Evolutionary conservation across 805 yeast species (phyloP).

Genomic region (Zygosaccharomyces rouxii): DNA sequence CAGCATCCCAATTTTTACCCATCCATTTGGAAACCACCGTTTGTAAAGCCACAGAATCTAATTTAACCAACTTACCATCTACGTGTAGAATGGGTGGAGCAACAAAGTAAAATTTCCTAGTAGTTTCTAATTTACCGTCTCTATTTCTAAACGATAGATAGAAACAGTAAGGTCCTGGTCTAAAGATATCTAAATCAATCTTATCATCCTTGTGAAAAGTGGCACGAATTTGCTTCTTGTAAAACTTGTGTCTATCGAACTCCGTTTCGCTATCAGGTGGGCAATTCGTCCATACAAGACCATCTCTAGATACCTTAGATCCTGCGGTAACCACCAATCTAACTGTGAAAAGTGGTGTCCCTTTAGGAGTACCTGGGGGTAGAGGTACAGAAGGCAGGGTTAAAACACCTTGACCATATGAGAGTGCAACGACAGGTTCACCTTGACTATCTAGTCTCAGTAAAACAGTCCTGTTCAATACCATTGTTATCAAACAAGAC

Average conservation of each 20-base stretch:
- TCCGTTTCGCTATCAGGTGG: slow-evolving; percentile 43
- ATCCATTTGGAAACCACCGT: slow-evolving; percentile 90
- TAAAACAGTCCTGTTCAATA: slow-evolving; percentile 29
- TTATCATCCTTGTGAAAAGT: slow-evolving; percentile 60
- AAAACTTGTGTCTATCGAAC: slow-evolving; percentile 57
- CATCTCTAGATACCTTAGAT: slow-evolving; percentile 64
- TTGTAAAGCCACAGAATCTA: slow-evolving; percentile 77
- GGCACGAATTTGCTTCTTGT: slow-evolving; percentile 46
- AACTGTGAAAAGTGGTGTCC: slow-evolving; percentile 46
- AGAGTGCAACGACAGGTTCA: slow-evolving; percentile 32
- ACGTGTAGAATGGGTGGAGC: slow-evolving; percentile 73
- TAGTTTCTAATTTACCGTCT: slow-evolving; percentile 39
- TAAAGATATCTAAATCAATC: slow-evolving; percentile 56
- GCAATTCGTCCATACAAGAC: slow-evolving; percentile 67
- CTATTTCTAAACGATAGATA: slow-evolving; percentile 54
- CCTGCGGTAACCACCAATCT: slow-evolving; percentile 71
- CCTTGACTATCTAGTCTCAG: slow-evolving; percentile 36
- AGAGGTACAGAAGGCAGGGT: slow-evolving; percentile 39
- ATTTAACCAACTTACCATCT: slow-evolving; percentile 53
- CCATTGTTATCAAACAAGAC: not conserved
- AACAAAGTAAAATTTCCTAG: slow-evolving; percentile 65
- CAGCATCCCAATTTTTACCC: slow-evolving; percentile 69
- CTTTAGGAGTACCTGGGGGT: slow-evolving; percentile 35
- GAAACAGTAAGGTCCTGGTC: slow-evolving; percentile 78
- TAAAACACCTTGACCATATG: slow-evolving; percentile 37